Evolutionary conservation across 768 basidiomycete species (phyloP), one percentile per base, ranked within the genome.

Genomic region (Pisolithus tinctorius): DNA sequence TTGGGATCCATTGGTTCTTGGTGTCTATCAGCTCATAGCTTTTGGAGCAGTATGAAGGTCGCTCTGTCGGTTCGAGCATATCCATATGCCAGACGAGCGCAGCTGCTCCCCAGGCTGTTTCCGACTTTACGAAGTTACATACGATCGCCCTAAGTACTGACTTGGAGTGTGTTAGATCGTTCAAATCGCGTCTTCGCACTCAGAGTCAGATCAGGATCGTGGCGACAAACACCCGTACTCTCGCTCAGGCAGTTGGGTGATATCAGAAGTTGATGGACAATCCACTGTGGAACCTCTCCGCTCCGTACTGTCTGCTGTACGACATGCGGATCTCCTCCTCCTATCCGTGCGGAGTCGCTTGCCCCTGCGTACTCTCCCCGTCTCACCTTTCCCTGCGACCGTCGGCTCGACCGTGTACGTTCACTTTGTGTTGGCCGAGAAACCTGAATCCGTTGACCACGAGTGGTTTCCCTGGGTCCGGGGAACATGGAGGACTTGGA

Each of bases 381-480:
- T 86, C 20, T 81, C 79, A 23, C 83, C 81, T 4, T 87, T 83
- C 63, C 83, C 85, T 0, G 74, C 71, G 2, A 73, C 70, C 0
- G 61, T 64, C 2, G 72, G 71, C 2, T 74, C 79, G 1, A 48
- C 61, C 0, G 69, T 85, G n/a, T 71, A 71, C 16, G 76, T 76
- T 8, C 82, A 83, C 57, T 74, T 82, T 49, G 79, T 83, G 34
- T 60, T 69, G n/a, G 27, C 36, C 14, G 11, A 36, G 10, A 71
- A 77, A 48, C 66, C 63, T 30, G 63, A 68, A 50, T 74, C 69
- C 1, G 56, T 50, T 17, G 68, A 68, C 14, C 59, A 63, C 9
- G 78, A 71, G 7, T 81, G 77, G 77, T 62, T 49, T 26, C 74
- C 74, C 2, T 81, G 76, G 79, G 65, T 80, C 11, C 72, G 74